Conservation (phyloP, 176 grass and related monocot genomes). For the Tillandsia leiboldiana region DNA sequence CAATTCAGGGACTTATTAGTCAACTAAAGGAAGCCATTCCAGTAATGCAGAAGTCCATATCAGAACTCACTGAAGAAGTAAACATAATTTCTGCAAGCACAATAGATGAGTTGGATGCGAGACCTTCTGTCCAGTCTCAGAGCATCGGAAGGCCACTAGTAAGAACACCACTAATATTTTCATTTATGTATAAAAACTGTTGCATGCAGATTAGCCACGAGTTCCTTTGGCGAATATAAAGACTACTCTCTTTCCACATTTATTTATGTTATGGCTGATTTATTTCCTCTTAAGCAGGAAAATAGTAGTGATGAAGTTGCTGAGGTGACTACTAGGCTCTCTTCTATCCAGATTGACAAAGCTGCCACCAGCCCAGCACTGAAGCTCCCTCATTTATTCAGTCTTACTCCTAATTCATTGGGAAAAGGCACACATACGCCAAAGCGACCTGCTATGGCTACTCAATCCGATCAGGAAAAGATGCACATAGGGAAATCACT, state of each 20-base stretch:
- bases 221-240: neutral
- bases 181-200: slow-evolving; percentile 10
- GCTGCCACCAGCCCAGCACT: slow-evolving; percentile 43
- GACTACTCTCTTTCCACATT: neutral
- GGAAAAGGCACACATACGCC: slow-evolving; percentile 53
- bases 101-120: slow-evolving; percentile 43
- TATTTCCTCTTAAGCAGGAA: slow-evolving; percentile 41
- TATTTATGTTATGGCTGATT: slow-evolving; percentile 18
- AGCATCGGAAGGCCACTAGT: slow-evolving; percentile 48
- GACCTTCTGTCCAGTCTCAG: slow-evolving; percentile 28
- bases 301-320: slow-evolving; percentile 40
- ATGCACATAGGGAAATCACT: slow-evolving; percentile 27
- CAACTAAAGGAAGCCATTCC: slow-evolving; percentile 97
- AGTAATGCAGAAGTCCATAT: slow-evolving; percentile 85
- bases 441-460: slow-evolving; percentile 33
- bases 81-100: slow-evolving; percentile 42
- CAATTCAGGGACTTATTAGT: slow-evolving; percentile 74
- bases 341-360: slow-evolving; percentile 58
- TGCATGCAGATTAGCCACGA: slow-evolving; percentile 13
- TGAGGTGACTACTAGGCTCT: slow-evolving; percentile 60
- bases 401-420: slow-evolving; percentile 70
- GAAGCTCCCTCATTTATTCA: slow-evolving; percentile 88
- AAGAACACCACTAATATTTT: slow-evolving; percentile 17
- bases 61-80: slow-evolving; percentile 83
- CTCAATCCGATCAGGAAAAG: slow-evolving; percentile 45